Evolutionary conservation across 352 stramenopile species (phyloP).

Genomic region (Phytopythium oedochilum): DNA sequence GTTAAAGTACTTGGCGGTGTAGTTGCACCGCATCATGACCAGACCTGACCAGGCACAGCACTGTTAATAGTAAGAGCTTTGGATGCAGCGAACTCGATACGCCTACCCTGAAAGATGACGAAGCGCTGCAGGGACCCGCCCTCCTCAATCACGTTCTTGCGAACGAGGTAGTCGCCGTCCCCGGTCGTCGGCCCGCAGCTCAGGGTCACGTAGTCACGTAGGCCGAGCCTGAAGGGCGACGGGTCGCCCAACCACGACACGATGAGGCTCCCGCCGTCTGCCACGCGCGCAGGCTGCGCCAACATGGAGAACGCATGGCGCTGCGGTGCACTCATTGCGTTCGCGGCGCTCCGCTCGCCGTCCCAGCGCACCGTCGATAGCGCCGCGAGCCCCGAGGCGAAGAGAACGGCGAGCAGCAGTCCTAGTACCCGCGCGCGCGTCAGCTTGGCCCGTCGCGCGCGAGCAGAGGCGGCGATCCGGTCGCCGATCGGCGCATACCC

Average conservation of each 20-base stretch:
- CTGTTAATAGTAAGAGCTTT: not conserved
- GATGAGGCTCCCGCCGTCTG: slow-evolving; percentile 47
- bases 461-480: not conserved
- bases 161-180: slow-evolving; percentile 38
- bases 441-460: not conserved
- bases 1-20: slow-evolving; percentile 55
- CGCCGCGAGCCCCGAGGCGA: slow-evolving; percentile 2
- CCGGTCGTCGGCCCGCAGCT: slow-evolving; percentile 52
- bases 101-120: slow-evolving; percentile 50
- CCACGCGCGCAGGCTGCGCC: slow-evolving; percentile 28
- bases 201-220: slow-evolving; percentile 53
- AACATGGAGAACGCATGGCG: slow-evolving; percentile 19
- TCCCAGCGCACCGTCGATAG: slow-evolving; percentile 1
- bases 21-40: slow-evolving; percentile 74
- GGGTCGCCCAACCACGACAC: slow-evolving; percentile 32
- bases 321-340: not conserved
- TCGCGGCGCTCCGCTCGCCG: not conserved
- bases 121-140: slow-evolving; percentile 22
- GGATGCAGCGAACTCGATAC: too few species aligned
- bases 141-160: slow-evolving; percentile 26
- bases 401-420: not conserved
- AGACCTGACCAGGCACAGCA: slow-evolving; percentile 11
- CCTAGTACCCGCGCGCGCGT: not conserved
- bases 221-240: slow-evolving; percentile 5
- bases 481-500: slow-evolving; percentile 3